Evolutionary conservation across 495 filamentous ascomycete species (phyloP).

Genomic region (Coniosporium apollinis): DNA sequence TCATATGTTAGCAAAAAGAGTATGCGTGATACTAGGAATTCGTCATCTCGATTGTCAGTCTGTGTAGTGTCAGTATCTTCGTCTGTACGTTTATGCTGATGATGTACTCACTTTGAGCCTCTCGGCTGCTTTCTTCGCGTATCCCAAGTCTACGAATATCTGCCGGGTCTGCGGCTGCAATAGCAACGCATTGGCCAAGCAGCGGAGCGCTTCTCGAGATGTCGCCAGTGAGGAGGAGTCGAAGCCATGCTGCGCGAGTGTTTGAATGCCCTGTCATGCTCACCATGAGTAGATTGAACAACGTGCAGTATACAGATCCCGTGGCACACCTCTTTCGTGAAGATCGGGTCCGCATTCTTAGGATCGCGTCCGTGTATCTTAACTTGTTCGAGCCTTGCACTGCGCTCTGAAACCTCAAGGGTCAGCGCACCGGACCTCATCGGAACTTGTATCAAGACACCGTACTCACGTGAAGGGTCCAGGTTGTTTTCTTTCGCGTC

Average conservation of each 20-base stretch:
- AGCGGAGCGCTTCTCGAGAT: slow-evolving; percentile 64
- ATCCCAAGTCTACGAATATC: slow-evolving; percentile 65
- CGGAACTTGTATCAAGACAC: no score
- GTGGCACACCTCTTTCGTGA: slow-evolving; percentile 47
- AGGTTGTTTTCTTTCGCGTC: slow-evolving; percentile 1
- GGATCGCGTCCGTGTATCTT: slow-evolving; percentile 65
- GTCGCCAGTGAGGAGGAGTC: slow-evolving; percentile 38
- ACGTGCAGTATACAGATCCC: no score
- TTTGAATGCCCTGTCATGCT: slow-evolving; percentile 49
- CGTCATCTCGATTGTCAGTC: slow-evolving; percentile 66
- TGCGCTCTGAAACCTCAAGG: slow-evolving; percentile 12
- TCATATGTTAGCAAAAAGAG: slow-evolving; percentile 77
- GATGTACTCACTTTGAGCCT: slow-evolving; percentile 40
- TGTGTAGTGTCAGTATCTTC: slow-evolving; percentile 15
- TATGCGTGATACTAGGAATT: slow-evolving; percentile 71
- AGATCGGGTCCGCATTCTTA: slow-evolving; percentile 59
- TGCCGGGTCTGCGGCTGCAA: slow-evolving; percentile 56
- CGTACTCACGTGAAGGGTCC: no score
- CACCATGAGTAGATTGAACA: no score
- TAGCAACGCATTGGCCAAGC: slow-evolving; percentile 75
- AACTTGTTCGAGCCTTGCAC: slow-evolving; percentile 43
- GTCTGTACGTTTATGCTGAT: neutral
- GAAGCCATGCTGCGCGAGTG: slow-evolving; percentile 55
- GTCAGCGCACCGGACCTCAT: no score
- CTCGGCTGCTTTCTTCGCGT: slow-evolving; percentile 49